These are phyloP conservation scores for Dicorynia guianensis DNA, from an alignment of 306 rosid species.

Conservation along the genomic window DNA sequence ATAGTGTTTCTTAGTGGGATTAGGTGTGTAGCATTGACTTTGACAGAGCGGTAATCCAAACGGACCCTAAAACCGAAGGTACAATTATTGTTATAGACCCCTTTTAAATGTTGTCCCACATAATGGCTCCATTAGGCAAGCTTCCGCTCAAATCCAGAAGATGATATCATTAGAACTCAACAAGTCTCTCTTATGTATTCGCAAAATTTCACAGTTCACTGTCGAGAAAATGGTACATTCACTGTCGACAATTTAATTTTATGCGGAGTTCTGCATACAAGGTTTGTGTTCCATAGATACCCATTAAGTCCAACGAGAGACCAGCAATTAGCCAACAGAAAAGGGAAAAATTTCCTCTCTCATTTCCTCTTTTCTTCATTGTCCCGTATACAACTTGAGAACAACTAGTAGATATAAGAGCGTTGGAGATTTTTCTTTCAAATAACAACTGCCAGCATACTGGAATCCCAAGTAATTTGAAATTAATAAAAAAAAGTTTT, in stretches of 20 bases:
- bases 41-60: conserved; percentile 26
- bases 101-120: neutral
- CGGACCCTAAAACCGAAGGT: conserved; percentile 38
- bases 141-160: too few species aligned
- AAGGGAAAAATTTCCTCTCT: too few species aligned
- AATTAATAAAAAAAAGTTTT: neutral
- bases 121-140: neutral
- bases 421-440: neutral
- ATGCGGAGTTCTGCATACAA: too few species aligned
- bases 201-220: too few species aligned
- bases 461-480: neutral
- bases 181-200: neutral
- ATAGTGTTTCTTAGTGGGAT: conserved; percentile 42
- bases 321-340: too few species aligned
- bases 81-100: conserved; percentile 14
- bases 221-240: too few species aligned
- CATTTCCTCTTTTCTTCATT: neutral
- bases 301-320: too few species aligned
- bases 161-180: too few species aligned
- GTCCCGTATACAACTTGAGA: neutral
- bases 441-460: neutral
- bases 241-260: too few species aligned
- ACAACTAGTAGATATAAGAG: neutral
- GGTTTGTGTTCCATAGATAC: too few species aligned
- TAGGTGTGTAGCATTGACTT: conserved; percentile 41